phyloP scores from a whole-genome alignment of 192 early-diverging fungal species.

The Geranomyces variabilis region DNA sequence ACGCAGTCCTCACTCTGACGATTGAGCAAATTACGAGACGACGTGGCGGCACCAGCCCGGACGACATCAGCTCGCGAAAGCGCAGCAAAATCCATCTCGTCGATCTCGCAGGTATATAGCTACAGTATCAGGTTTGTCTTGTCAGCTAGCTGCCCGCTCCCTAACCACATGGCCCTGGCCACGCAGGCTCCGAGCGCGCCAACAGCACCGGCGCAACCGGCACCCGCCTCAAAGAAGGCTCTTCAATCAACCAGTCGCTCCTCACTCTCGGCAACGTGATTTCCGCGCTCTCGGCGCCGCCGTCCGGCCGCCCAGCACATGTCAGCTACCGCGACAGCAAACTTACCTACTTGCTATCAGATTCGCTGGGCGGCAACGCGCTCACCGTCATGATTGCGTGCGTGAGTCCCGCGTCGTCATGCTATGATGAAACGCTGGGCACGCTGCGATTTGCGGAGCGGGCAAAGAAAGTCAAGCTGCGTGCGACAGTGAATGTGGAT shows the following conservation, averaged over 20 bases:
- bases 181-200: constrained; percentile 86
- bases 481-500: constrained; percentile 43
- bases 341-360: constrained; percentile 55
- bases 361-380: constrained; percentile 57
- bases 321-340: constrained; percentile 60
- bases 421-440: constrained; percentile 41
- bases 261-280: constrained; percentile 84
- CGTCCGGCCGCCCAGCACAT: constrained; percentile 29
- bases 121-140: not conserved
- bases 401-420: constrained; percentile 35
- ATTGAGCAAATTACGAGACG: constrained; percentile 59
- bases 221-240: constrained; percentile 73
- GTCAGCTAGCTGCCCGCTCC: too few species aligned
- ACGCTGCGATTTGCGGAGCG: constrained; percentile 46
- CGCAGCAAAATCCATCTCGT: constrained; percentile 68
- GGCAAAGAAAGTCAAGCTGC: constrained; percentile 39
- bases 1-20: constrained; percentile 75
- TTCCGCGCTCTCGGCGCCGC: constrained; percentile 59
- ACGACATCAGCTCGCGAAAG: constrained; percentile 25
- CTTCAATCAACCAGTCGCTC: constrained; percentile 81
- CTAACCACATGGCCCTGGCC: too few species aligned
- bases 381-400: constrained; percentile 60
- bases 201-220: constrained; percentile 84
- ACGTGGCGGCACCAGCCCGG: not conserved
- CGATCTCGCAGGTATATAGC: constrained; percentile 69